Evolutionary conservation across 2,329 filamentous ascomycete species (phyloP).

Genomic region (Xylariaceae sp.): DNA sequence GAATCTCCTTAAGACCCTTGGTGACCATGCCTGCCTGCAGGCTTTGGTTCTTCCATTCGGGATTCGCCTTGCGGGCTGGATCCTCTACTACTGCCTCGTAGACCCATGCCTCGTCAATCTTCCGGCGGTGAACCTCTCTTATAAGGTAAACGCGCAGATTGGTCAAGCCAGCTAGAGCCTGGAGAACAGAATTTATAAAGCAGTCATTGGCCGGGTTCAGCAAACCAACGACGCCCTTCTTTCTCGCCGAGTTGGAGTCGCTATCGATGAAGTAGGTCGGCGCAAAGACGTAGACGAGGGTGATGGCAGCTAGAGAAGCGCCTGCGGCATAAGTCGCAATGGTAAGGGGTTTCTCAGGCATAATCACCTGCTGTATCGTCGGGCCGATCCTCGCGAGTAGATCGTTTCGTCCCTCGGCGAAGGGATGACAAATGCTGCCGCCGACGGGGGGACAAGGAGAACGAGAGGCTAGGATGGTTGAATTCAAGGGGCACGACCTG

Average conservation of each 20-base stretch:
- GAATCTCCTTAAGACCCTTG: constrained; percentile 80
- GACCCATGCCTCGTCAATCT: constrained; percentile 69
- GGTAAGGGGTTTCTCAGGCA: constrained; percentile 78
- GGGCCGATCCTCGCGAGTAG: background rate
- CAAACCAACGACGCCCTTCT: constrained; percentile 84
- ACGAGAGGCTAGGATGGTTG: background rate
- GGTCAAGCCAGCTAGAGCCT: constrained; percentile 83
- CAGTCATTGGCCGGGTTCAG: constrained; percentile 90
- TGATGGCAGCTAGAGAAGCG: constrained; percentile 88
- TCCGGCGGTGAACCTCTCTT: constrained; percentile 78
- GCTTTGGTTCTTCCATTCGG: constrained; percentile 57
- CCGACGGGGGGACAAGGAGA: background rate
- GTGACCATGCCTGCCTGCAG: constrained; percentile 81
- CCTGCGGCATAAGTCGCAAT: constrained; percentile 92
- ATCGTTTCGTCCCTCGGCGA: background rate
- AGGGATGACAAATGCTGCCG: background rate
- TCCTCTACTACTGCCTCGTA: constrained; percentile 60
- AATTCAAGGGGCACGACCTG: background rate
- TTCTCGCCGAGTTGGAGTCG: constrained; percentile 62
- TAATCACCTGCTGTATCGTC: constrained; percentile 32
- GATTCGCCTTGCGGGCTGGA: constrained; percentile 33
- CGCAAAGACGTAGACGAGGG: constrained; percentile 93
- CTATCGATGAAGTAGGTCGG: constrained; percentile 95
- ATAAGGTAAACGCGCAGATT: constrained; percentile 90
- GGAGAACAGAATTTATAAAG: constrained; percentile 94